Base-by-base conservation (phyloP, 1,139 yeast species). In the Pichia sp. region DNA sequence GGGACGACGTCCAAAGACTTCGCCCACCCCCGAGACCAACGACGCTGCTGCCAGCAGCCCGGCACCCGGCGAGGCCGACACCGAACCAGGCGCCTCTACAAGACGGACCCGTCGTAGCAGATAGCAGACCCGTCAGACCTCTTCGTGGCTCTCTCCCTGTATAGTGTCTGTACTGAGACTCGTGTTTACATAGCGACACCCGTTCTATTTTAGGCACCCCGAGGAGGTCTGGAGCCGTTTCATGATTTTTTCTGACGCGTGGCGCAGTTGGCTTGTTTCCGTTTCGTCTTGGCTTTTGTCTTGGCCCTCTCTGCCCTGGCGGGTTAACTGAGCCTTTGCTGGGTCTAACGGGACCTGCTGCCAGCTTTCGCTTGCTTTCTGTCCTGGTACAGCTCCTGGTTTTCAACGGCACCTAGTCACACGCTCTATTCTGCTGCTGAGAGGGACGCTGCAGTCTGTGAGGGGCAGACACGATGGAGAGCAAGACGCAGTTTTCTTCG, bases 71-170 rank as follows among this genome's bases (percentile, higher is more conserved):
- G 49, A 41, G 9, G 30, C 41, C 12, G 49, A 41, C 9, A 25
- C 16, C 10, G 49, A 41, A 8, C 51, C 28, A 13, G 44, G 41
- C 19, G 42, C 26, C 22, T 34, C 45, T 5, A 41, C 54, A 12
- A 44, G 51, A 41, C 37, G 52, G 46, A 51, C 46, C 25, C 54
- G 54, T 37, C 54, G 54, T 22, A 43, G 54, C 21, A 40, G 39
- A 40, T 40, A 21, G n/a, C n/a, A n/a, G n/a, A n/a, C n/a, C n/a
- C n/a, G n/a, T n/a, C n/a, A n/a, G n/a, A n/a, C n/a, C n/a, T n/a
- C n/a, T n/a, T n/a, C n/a, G n/a, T n/a, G n/a, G n/a, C n/a, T n/a
- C n/a, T n/a, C n/a, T n/a, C n/a, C 28, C 28, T 9, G 28, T 25
- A 25, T 25, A 6, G 28, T 25, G 9, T 25, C 28, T 39, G n/a